Percentiles rank a stretch among this genome's conserved stretches.
phyloP scores from a whole-genome alignment of 345 rosid species.

The Citrus sp. region DNA sequence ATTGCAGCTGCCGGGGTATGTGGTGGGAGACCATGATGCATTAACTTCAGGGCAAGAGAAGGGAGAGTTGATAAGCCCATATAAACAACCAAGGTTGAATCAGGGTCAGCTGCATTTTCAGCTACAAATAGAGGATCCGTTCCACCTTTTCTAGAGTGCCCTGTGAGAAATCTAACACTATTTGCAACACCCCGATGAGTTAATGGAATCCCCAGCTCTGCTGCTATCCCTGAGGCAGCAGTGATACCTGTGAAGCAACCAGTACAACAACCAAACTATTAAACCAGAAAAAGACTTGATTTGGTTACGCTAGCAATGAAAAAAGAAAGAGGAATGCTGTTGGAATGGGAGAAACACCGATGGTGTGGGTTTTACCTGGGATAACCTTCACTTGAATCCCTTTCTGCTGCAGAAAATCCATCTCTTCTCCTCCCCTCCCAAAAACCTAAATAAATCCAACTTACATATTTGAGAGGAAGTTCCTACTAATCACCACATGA shows the following conservation, averaged over 20 bases:
- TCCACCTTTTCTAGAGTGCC: conserved; percentile 91
- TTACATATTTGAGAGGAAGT: not conserved
- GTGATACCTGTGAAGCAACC: conserved; percentile 67
- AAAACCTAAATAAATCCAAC: conserved; percentile 55
- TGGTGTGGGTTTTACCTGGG: conserved; percentile 53
- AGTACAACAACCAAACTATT: conserved; percentile 4
- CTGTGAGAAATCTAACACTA: conserved; percentile 88
- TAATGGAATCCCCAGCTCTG: conserved; percentile 91
- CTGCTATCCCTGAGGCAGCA: conserved; percentile 96
- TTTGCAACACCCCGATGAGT: conserved; percentile 90
- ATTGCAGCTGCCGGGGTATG: conserved; percentile 89
- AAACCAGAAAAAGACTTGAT: not conserved
- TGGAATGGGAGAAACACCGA: not conserved
- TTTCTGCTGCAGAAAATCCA: conserved; percentile 91
- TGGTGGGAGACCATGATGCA: conserved; percentile 76
- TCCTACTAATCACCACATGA: not conserved
- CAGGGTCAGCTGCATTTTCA: conserved; percentile 85
- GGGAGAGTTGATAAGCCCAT: conserved; percentile 97
- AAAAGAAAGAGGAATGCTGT: not conserved
- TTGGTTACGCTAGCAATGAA: not conserved
- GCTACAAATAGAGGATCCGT: conserved; percentile 80
- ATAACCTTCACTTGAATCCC: conserved; percentile 90
- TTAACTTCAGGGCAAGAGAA: conserved; percentile 72
- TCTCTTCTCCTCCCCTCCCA: conserved; percentile 98
- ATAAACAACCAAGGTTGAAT: conserved; percentile 88